Evolutionary conservation across 2,329 filamentous ascomycete species (phyloP).

Genomic region (Fusarium chuoi): DNA sequence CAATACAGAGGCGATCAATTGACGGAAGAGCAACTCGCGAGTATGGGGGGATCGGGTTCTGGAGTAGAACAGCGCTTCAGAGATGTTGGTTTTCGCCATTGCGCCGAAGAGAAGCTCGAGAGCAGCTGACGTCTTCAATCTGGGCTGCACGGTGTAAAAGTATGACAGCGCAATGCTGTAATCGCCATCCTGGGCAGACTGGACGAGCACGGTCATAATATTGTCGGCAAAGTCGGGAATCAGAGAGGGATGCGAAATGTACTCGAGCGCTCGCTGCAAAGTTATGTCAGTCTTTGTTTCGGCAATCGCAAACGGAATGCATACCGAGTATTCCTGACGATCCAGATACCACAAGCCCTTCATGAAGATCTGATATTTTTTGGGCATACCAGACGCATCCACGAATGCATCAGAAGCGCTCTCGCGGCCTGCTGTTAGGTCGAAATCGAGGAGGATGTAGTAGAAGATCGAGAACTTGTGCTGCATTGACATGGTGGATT

Average conservation of each 20-base stretch:
- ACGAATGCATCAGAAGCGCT: slow-evolving; percentile 68
- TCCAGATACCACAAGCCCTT: slow-evolving; percentile 86
- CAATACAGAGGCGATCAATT: slow-evolving; percentile 70
- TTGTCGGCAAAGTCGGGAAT: slow-evolving; percentile 86
- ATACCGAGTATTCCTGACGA: slow-evolving; percentile 72
- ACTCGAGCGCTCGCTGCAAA: slow-evolving; percentile 72
- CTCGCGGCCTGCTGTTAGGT: slow-evolving; percentile 61
- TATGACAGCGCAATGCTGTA: slow-evolving; percentile 78
- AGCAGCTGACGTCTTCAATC: slow-evolving; percentile 71
- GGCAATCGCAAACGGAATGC: neutral
- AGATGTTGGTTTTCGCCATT: slow-evolving; percentile 72
- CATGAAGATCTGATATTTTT: slow-evolving; percentile 83
- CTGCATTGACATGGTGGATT: slow-evolving; percentile 71
- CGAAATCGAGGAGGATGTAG: slow-evolving; percentile 83
- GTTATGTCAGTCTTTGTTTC: neutral
- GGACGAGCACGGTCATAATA: slow-evolving; percentile 76
- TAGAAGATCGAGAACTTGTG: slow-evolving; percentile 86
- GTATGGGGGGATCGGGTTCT: slow-evolving; percentile 70
- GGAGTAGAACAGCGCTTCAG: slow-evolving; percentile 79
- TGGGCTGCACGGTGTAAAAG: slow-evolving; percentile 79
- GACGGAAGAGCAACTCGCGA: slow-evolving; percentile 73
- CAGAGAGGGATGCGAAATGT: slow-evolving; percentile 81
- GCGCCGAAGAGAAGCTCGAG: slow-evolving; percentile 76
- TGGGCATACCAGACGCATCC: slow-evolving; percentile 71
- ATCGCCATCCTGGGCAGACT: slow-evolving; percentile 67